Percentiles rank a stretch among this genome's conserved stretches.
These are phyloP conservation scores for Blastobotrys proliferans DNA, from an alignment of 1,139 yeast species.

Conservation along the genomic window DNA sequence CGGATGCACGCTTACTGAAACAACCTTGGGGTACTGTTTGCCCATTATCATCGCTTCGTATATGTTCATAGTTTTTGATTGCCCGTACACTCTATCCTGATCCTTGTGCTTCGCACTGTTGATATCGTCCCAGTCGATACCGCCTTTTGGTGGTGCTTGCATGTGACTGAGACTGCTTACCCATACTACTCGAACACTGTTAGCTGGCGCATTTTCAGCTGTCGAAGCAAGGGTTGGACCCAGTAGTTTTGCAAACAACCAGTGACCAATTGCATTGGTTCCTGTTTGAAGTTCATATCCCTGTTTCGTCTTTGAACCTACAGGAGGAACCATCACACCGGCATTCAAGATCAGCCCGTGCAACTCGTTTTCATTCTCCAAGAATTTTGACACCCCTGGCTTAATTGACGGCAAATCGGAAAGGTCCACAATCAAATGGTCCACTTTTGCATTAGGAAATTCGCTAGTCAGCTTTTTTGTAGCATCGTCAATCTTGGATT, in stretches of 20 bases:
- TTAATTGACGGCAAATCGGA: slow-evolving; percentile 44
- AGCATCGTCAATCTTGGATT: slow-evolving; percentile 36
- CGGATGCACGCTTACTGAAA: slow-evolving; percentile 45
- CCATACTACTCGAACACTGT: slow-evolving; percentile 42
- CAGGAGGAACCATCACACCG: slow-evolving; percentile 45
- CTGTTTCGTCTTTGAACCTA: slow-evolving; percentile 35
- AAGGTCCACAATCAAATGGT: slow-evolving; percentile 38
- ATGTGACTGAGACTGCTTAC: slow-evolving; percentile 33
- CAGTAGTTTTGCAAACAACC: slow-evolving; percentile 45
- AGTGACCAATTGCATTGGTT: slow-evolving; percentile 49
- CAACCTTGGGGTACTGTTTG: slow-evolving; percentile 33
- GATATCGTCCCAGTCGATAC: slow-evolving; percentile 12
- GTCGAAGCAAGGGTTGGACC: slow-evolving; percentile 42
- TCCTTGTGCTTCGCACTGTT: slow-evolving; percentile 3
- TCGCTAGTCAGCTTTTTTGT: slow-evolving; percentile 32
- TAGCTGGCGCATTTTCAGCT: slow-evolving; percentile 24
- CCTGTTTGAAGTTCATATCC: slow-evolving; percentile 51
- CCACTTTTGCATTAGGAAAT: slow-evolving; percentile 25
- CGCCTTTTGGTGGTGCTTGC: slow-evolving; percentile 27
- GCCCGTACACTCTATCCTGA: slow-evolving; percentile 39
- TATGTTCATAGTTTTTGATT: slow-evolving; percentile 46
- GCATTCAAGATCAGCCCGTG: slow-evolving; percentile 36
- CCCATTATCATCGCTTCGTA: slow-evolving; percentile 45
- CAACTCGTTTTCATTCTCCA: slow-evolving; percentile 27
- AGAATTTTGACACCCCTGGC: slow-evolving; percentile 39